These are phyloP conservation scores for Solanum megistacrolobum DNA, from an alignment of 257 asterid genomes.

Conservation along the genomic window DNA sequence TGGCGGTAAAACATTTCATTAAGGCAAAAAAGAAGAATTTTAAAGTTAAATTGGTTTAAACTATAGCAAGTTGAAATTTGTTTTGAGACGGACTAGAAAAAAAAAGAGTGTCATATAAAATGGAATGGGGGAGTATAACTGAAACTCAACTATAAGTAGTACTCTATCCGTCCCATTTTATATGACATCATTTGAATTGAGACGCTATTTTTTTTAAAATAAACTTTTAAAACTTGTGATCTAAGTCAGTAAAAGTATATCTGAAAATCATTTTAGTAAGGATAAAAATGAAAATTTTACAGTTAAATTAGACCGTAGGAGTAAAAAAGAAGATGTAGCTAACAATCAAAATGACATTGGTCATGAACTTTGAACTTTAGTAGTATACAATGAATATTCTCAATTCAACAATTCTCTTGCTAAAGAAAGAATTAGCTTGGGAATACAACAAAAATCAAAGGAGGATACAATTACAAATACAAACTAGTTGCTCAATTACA, in stretches of 20 bases:
- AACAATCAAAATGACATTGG: not conserved
- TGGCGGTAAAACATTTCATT: not conserved
- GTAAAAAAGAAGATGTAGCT: not conserved
- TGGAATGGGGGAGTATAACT: not conserved
- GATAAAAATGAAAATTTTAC: too few relatives aligned
- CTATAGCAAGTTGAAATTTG: not conserved
- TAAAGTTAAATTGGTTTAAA: not conserved
- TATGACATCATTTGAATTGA: not conserved
- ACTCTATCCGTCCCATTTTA: not conserved
- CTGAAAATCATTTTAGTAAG: too few relatives aligned
- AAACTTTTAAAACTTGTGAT: not conserved
- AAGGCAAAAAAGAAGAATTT: not conserved
- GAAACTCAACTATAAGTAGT: not conserved
- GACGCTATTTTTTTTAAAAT: accelerated
- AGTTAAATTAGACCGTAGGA: too few relatives aligned
- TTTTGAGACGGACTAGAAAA: too few relatives aligned
- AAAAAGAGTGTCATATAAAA: not conserved
- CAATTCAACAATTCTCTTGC: not conserved
- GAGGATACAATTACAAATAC: not conserved
- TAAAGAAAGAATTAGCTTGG: not conserved
- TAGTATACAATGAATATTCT: not conserved
- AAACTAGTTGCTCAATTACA: not conserved
- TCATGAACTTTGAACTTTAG: not conserved
- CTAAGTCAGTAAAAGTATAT: not conserved
- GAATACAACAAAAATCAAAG: not conserved